Evolutionary conservation across 2,329 filamentous ascomycete genomes (phyloP).

Genomic region (Trichophyton schoenleinii): DNA sequence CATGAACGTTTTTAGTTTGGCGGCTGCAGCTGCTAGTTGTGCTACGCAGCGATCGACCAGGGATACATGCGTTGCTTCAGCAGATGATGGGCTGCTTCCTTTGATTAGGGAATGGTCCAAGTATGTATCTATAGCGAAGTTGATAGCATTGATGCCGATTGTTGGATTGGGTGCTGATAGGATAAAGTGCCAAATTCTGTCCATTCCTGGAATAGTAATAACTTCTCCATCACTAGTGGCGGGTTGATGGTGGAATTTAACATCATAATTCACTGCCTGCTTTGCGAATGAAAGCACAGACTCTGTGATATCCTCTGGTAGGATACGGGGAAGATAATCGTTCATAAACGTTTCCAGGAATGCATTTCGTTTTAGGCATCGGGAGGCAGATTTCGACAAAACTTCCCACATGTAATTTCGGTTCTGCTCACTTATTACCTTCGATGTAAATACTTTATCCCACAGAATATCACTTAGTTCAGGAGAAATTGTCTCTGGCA

Average conservation of each 20-base stretch:
- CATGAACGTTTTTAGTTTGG: conserved; percentile 40
- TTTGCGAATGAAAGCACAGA: conserved; percentile 34
- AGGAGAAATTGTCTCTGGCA: conserved; percentile 49
- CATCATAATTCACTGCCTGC: conserved; percentile 35
- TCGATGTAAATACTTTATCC: conserved; percentile 57
- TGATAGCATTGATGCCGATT: conserved; percentile 57
- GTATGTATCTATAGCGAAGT: conserved; percentile 62
- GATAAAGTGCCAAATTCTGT: conserved; percentile 75
- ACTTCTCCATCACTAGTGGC: conserved; percentile 27
- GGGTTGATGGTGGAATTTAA: conserved; percentile 46
- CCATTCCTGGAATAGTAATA: conserved; percentile 40
- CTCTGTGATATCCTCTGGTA: conserved; percentile 26
- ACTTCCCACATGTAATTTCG: conserved; percentile 58
- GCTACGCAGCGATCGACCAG: conserved; percentile 62
- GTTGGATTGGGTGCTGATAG: conserved; percentile 52
- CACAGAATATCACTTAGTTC: conserved; percentile 56
- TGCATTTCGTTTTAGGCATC: conserved; percentile 21
- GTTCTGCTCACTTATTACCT: conserved; percentile 47
- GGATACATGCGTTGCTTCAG: conserved; percentile 51
- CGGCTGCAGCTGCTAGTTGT: conserved; percentile 54
- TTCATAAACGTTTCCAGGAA: conserved; percentile 35
- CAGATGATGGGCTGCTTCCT: conserved; percentile 32
- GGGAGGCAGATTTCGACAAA: conserved; percentile 36
- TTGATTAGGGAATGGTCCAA: conserved; percentile 40
- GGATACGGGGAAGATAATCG: conserved; percentile 29